Conservation (phyloP, 257 asterid genomes). For the Przewalskia tangutica region DNA sequence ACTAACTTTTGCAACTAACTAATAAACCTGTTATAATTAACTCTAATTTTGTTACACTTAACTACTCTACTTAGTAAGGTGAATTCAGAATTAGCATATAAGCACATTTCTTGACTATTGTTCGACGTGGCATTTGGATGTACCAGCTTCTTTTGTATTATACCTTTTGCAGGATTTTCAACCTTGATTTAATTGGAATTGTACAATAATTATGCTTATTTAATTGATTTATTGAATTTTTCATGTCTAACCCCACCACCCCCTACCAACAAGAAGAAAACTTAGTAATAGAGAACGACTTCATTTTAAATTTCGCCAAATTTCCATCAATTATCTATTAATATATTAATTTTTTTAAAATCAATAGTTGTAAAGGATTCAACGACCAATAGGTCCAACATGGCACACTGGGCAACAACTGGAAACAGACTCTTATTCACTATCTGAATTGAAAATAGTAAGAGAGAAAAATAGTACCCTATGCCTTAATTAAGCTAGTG, state of each 20-base stretch:
- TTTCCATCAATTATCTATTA: too few relatives aligned
- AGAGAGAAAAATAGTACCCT: background rate
- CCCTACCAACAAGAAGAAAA: background rate
- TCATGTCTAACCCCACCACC: background rate
- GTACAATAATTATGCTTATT: background rate
- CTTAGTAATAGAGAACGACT: background rate
- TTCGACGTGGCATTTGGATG: background rate
- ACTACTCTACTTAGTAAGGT: too few relatives aligned
- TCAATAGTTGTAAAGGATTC: background rate
- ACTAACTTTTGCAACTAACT: too few relatives aligned
- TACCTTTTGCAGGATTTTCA: too few relatives aligned
- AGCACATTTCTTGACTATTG: background rate
- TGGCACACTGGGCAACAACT: background rate
- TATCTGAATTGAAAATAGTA: background rate
- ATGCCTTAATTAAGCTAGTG: background rate
- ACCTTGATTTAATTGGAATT: background rate
- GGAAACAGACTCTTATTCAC: background rate
- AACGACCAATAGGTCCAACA: background rate
- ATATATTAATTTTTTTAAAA: too few relatives aligned
- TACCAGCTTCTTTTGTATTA: background rate
- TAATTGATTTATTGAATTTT: background rate
- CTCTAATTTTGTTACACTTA: too few relatives aligned
- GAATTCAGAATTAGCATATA: background rate
- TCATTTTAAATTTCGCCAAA: too few relatives aligned
- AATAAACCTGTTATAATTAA: too few relatives aligned